Percentiles rank a stretch among this genome's conserved stretches.
Evolutionary conservation across 2,329 filamentous ascomycete species (phyloP).

Genomic region (Emmonsia crescens): DNA sequence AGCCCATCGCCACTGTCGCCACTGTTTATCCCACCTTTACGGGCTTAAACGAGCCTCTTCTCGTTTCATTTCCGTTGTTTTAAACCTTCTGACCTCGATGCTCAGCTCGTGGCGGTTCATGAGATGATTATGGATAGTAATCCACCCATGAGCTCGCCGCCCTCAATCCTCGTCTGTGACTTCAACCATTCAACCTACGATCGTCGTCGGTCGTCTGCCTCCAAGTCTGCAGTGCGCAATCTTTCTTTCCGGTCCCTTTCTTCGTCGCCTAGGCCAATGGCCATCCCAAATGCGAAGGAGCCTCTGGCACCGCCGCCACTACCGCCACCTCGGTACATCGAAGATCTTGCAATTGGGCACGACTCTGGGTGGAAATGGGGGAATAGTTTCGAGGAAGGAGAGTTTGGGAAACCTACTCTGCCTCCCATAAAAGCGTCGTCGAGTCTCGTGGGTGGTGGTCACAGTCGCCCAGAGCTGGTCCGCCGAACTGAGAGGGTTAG

Average conservation of each 20-base stretch:
- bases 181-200: conserved; percentile 17
- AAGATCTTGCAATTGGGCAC: conserved; percentile 45
- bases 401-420: conserved; percentile 33
- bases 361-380: conserved; percentile 55
- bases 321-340: conserved; percentile 51
- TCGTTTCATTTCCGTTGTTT: conserved; percentile 9
- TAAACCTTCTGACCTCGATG: conserved; percentile 9
- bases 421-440: conserved; percentile 40
- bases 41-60: background rate
- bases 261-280: conserved; percentile 46
- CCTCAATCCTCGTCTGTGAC: conserved; percentile 35
- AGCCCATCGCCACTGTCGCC: conserved; percentile 13
- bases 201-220: conserved; percentile 24
- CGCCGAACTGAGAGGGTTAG: conserved; percentile 18
- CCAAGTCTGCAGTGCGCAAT: conserved; percentile 27
- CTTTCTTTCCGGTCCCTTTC: conserved; percentile 32
- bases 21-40: conserved; percentile 4
- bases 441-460: conserved; percentile 37
- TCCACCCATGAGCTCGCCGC: conserved; percentile 28
- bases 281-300: conserved; percentile 48
- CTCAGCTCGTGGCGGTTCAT: conserved; percentile 16
- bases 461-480: conserved; percentile 26
- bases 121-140: conserved; percentile 34
- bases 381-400: conserved; percentile 39
- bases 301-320: conserved; percentile 49